Percentiles rank a stretch among this genome's conserved stretches.
Evolutionary conservation across 208 protist species (phyloP).

Genomic region (Trypanosoma mega): DNA sequence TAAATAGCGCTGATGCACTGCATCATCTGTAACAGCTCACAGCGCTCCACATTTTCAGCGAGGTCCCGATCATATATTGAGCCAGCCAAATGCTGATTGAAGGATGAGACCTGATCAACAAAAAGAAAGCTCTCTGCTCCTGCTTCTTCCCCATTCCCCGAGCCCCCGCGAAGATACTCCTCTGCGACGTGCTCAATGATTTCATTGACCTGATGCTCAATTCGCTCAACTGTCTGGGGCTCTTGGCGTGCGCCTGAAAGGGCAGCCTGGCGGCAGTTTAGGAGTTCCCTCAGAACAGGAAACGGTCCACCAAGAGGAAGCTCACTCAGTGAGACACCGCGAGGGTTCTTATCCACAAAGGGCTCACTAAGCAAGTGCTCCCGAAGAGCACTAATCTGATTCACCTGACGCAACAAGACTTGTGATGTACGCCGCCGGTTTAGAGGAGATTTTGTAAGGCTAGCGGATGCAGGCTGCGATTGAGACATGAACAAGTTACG

Average conservation of each 20-base stretch:
- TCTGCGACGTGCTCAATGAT: constrained; percentile 46
- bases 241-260: constrained; percentile 14
- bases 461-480: not conserved
- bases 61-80: constrained; percentile 86
- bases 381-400: constrained; percentile 12
- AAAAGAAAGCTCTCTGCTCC: constrained; percentile 78
- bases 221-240: constrained; percentile 23
- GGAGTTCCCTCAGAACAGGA: constrained; percentile 25
- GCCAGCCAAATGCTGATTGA: constrained; percentile 54
- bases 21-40: constrained; percentile 86
- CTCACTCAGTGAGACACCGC: constrained; percentile 36
- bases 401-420: not conserved
- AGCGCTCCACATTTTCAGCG: constrained; percentile 74
- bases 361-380: constrained; percentile 17
- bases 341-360: constrained; percentile 30
- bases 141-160: constrained; percentile 8
- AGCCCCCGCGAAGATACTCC: constrained; percentile 25
- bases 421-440: not conserved
- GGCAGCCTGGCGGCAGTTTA: constrained; percentile 27
- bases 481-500: too few relatives aligned
- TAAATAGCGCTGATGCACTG: constrained; percentile 78
- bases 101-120: constrained; percentile 83
- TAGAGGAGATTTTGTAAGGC: not conserved
- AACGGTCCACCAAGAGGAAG: constrained; percentile 35
- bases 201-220: constrained; percentile 46